Conservation (phyloP, 805 yeast genomes). For the Candida ortonii region DNA sequence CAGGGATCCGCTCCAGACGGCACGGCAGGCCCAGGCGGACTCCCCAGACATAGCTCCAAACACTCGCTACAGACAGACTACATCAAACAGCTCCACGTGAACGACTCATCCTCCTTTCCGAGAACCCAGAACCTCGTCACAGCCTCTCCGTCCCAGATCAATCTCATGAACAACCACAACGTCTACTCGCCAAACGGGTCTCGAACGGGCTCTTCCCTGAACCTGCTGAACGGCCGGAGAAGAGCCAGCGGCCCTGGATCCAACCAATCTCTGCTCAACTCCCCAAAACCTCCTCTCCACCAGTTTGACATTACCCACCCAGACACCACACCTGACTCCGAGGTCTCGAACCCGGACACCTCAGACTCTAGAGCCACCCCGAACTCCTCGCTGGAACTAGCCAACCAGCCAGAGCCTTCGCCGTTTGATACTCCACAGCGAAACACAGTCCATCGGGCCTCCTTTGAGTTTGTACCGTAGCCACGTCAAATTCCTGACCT, state of each 20-base stretch:
- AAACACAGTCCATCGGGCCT: conserved; percentile 8
- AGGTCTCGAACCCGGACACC: no score
- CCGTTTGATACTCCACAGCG: conserved; percentile 25
- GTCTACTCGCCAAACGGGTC: conserved; percentile 12
- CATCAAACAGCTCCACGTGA: conserved; percentile 28
- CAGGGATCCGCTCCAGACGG: conserved; percentile 5
- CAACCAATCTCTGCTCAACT: conserved; percentile 6
- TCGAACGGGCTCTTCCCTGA: conserved; percentile 20
- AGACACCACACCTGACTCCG: no score
- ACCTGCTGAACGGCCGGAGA: conserved; percentile 13
- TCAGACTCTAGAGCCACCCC: not conserved
- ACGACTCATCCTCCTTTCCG: conserved; percentile 34
- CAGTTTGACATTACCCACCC: conserved; percentile 3
- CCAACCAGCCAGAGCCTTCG: conserved; percentile 3
- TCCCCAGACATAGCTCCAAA: conserved; percentile 18
- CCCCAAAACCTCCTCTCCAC: conserved; percentile 7
- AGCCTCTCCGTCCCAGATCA: conserved; percentile 29
- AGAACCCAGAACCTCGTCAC: conserved; percentile 21
- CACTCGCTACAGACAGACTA: conserved; percentile 24
- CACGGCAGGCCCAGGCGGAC: not conserved
- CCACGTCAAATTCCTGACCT: no score
- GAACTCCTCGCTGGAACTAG: no score
- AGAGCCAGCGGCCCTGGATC: conserved; percentile 1
- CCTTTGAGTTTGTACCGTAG: conserved; percentile 8
- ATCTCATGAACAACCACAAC: conserved; percentile 26